Evolutionary conservation across 1,139 yeast genomes (phyloP).

Genomic region (Kodamaea ohmeri): DNA sequence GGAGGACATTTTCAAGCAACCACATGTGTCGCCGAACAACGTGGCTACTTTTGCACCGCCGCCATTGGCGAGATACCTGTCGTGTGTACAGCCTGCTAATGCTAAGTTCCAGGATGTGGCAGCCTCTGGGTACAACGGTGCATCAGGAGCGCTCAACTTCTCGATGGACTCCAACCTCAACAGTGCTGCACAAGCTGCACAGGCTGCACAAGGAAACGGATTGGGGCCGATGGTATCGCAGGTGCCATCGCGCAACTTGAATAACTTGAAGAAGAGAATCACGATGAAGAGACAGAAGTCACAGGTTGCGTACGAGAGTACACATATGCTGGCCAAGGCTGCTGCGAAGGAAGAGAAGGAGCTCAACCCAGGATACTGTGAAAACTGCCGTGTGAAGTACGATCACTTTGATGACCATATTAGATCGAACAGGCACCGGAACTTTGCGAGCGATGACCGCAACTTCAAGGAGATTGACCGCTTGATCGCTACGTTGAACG

Average conservation of each 20-base stretch:
- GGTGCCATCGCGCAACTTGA: slow-evolving; percentile 65
- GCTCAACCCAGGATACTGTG: slow-evolving; percentile 74
- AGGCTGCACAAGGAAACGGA: slow-evolving; percentile 54
- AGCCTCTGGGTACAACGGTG: slow-evolving; percentile 78
- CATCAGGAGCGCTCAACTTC: slow-evolving; percentile 45
- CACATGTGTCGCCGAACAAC: slow-evolving; percentile 9
- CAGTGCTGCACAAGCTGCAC: slow-evolving; percentile 28
- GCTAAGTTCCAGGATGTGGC: slow-evolving; percentile 60
- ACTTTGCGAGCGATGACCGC: slow-evolving; percentile 69
- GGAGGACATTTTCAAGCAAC: slow-evolving; percentile 18
- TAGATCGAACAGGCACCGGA: slow-evolving; percentile 65
- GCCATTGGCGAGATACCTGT: slow-evolving; percentile 25
- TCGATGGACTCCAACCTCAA: slow-evolving; percentile 46
- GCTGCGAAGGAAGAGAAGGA: slow-evolving; percentile 26
- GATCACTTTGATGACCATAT: slow-evolving; percentile 80
- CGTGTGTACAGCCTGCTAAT: slow-evolving; percentile 25
- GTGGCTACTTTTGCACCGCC: slow-evolving; percentile 10
- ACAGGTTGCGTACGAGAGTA: slow-evolving; percentile 1
- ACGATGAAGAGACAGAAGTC: slow-evolving; percentile 40
- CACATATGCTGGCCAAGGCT: background rate
- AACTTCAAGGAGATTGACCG: slow-evolving; percentile 79
- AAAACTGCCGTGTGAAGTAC: slow-evolving; percentile 86
- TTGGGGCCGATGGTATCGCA: slow-evolving; percentile 66
- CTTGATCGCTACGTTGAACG: slow-evolving; percentile 51
- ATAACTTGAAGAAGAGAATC: slow-evolving; percentile 54